Base-by-base conservation (phyloP, 345 rosid genomes). In the Cardamine resedifolia region DNA sequence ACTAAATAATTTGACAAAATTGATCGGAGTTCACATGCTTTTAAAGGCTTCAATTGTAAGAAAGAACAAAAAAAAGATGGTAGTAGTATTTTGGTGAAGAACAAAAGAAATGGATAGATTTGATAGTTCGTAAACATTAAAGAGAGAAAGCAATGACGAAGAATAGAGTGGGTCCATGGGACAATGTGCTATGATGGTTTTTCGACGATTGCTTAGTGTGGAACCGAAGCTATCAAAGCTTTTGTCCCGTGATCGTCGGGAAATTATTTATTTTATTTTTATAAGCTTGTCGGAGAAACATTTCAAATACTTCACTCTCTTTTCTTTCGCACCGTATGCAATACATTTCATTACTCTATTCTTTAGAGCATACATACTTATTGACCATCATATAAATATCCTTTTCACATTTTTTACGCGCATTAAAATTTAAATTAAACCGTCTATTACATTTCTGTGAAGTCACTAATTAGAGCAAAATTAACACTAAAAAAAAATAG, bases 191-290 rank as follows among this genome's bases (percentile, higher is more conserved):
- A 50, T 58, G 27, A 67, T 64, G 31, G 48, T 50, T 52, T 53
- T 47, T 70, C 71, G 27, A 57, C 28, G 68, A 57, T 70, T 77
- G 66, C 76, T 71, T 77, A 58, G 43, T 64, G 75, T 77, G 62
- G 47, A 77, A 30, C 30, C 56, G 55, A 77, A 70, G 76, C 49
- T 11, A 58, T 21, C 67, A 28, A 53, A 55, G 71, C 71, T 70
- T 64, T 68, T 70, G 74, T 57, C 56, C 72, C 76, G 76, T 64
- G 49, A 70, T 77, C 68, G 28, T 77, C 76, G 76, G 61, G 7
- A 62, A 26, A n/a, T 47, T 4, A 55, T 63, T 70, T 28, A n/a
- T 43, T 19, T 8, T n/a, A 8, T 12, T n/a, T 20, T 57, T 38
- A 18, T 1, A 61, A 1, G 21, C 11, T 57, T 64, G 58, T 57